Conservation (phyloP, 2,329 filamentous ascomycete species). For the Aureobasidium lini region DNA sequence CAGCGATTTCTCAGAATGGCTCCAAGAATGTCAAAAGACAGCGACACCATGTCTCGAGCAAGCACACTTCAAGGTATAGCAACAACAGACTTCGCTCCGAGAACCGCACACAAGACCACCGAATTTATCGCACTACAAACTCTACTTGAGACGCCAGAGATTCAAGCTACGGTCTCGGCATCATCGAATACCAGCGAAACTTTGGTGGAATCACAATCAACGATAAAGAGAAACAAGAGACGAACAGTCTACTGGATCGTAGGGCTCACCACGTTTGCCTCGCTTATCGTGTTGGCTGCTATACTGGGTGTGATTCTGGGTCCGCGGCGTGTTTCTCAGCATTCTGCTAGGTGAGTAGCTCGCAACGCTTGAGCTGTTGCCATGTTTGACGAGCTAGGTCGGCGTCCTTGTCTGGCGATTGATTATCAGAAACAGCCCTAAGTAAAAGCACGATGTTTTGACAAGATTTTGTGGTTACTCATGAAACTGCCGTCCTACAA, state of each 20-base stretch:
- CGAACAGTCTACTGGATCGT: background rate
- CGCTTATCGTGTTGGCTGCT: background rate
- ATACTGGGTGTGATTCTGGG: background rate
- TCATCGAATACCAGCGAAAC: background rate
- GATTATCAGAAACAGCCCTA: no score
- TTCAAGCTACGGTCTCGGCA: background rate
- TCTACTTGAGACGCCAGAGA: background rate
- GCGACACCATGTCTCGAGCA: background rate
- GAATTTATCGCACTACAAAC: background rate
- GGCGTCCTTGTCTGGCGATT: background rate
- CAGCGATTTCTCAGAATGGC: background rate
- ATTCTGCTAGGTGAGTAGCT: background rate
- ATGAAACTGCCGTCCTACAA: no score
- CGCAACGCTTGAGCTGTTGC: no score
- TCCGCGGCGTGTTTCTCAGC: background rate
- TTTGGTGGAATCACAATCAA: background rate
- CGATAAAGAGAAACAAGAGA: background rate
- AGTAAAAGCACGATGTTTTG: background rate
- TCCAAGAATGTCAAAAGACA: background rate
- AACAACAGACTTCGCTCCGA: background rate
- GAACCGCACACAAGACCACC: background rate
- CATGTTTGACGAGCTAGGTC: background rate
- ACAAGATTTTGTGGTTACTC: background rate
- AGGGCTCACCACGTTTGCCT: background rate
- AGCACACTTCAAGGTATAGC: background rate